These are phyloP conservation scores for Botrytis squamosa DNA, from an alignment of 2,329 filamentous ascomycete genomes.

Conservation along the genomic window DNA sequence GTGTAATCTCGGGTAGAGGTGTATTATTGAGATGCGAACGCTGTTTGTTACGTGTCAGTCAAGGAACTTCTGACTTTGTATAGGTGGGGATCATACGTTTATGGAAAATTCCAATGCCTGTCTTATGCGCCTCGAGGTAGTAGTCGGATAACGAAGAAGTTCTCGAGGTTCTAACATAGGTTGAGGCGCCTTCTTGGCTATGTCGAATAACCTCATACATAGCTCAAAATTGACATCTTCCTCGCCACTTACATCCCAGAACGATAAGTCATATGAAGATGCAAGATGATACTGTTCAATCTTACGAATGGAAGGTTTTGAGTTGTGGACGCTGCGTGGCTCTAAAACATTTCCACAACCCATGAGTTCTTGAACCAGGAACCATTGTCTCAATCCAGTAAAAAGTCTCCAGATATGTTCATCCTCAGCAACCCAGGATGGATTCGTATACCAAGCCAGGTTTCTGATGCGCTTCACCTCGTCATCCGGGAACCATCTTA, in stretches of 20 bases:
- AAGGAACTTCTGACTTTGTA: too few species aligned
- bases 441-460: not conserved
- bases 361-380: not conserved
- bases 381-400: too few species aligned
- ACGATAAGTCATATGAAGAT: not conserved
- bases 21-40: too few species aligned
- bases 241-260: not conserved
- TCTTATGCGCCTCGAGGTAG: accelerated
- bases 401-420: not conserved
- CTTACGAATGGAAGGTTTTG: not conserved
- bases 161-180: not conserved
- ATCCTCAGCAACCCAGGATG: accelerated
- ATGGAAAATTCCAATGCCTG: not conserved
- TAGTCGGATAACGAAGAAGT: not conserved
- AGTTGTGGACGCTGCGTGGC: not conserved
- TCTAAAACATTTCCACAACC: not conserved
- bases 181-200: accelerated
- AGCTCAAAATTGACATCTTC: accelerated
- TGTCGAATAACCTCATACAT: not conserved
- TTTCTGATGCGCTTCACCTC: not conserved
- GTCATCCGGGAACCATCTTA: not conserved
- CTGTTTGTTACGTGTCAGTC: too few species aligned
- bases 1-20: too few species aligned
- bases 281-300: not conserved
- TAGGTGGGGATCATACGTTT: too few species aligned